Evolutionary conservation across 495 filamentous ascomycete species (phyloP), one percentile per base, ranked within the genome.

Genomic region (Tirmania nivea): DNA sequence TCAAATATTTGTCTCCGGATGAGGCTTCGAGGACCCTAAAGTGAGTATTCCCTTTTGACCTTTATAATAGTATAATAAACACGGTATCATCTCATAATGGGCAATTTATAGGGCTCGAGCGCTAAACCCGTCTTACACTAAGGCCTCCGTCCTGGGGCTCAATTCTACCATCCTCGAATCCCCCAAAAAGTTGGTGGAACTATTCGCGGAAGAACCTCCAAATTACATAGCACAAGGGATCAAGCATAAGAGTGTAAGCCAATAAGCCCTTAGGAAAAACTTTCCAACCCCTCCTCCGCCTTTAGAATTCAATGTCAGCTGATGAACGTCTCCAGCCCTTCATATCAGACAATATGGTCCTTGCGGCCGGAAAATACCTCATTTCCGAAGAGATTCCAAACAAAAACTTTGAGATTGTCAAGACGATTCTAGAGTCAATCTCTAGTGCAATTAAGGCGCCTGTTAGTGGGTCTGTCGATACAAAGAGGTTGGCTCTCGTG

Each of bases 291-390:
- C 8, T 19, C 12, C 2, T 19, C 8, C 39, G 14, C 39, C 9
- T 19, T 45, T 14, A 14, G 3, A 45, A 8, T 1, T 4, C 3
- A 45, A 2, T 14, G 3, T 45, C 39, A 45, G 39, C 39, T 45
- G 39, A 45, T 45, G 1, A 19, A 34, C 45, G 42, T 49, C 4
- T 34, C 54, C 59, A 87, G 79, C 72, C 83, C 48, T 88, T 83
- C 65, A 75, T 94, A 53, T 76, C 85, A 50, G 86, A 95, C 61
- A 93, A 94, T 67, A 81, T 75, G 58, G 84, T 95, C 52, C 75
- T 95, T 36, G 92, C 90, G 34, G 83, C 89, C n/a, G 92, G 90
- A 57, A 97, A 97, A 68, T 93, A 83, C 66, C 75, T 97, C 10
- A 74, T 97, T 48, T 72, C 75, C 2, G 74, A 81, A 34, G 63